Evolutionary conservation across 306 rosid genomes (phyloP), one percentile per base, ranked within the genome.

Genomic region (Chamaecrista fasciculata): DNA sequence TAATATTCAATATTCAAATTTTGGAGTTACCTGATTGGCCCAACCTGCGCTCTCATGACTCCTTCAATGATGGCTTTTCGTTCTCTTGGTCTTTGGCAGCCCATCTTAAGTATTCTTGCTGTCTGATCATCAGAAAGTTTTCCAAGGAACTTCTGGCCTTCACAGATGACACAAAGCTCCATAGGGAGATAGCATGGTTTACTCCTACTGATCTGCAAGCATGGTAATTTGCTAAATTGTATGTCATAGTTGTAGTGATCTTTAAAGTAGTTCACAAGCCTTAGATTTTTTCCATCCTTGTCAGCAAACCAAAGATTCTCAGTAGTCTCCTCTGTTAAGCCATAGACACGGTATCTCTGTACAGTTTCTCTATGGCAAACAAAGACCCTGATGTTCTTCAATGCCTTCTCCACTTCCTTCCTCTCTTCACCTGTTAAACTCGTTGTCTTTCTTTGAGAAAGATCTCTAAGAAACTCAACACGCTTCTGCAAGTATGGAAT

Each of bases 101-200:
- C 99, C 99, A 95, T 88, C 83, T 91, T 89, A 67, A 95, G 96
- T 80, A 95, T 95, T 77, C 83, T 82, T 57, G 96, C 96, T 4
- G 96, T 95, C 78, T 95, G 99, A 82, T 91, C 97, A 80, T 95
- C 97, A 0, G 97, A 87, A 0, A 95, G 84, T 78, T 91, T 95
- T 23, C 99, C 97, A 16, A 95, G 92, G 68, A 95, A 95, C 58
- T 85, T 95, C 79, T 95, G 99, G 60, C 99, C 99, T 81, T 95
- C 96, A 71, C 97, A 95, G 39, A 95, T 89, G 81, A 89, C 80
- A 73, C 99, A 95, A 47, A 91, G 96, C 86, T 95, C 99, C 97
- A 95, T 91, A 37, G 99, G 99, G 67, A 95, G 99, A 84, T 95
- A 95, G 70, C 99, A 95, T 15, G 96, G 97, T 69, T 89, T 95